Percentiles rank a stretch among this genome's conserved stretches.
Evolutionary conservation across 1,139 yeast species (phyloP).

Genomic region (Pichia norvegensis): DNA sequence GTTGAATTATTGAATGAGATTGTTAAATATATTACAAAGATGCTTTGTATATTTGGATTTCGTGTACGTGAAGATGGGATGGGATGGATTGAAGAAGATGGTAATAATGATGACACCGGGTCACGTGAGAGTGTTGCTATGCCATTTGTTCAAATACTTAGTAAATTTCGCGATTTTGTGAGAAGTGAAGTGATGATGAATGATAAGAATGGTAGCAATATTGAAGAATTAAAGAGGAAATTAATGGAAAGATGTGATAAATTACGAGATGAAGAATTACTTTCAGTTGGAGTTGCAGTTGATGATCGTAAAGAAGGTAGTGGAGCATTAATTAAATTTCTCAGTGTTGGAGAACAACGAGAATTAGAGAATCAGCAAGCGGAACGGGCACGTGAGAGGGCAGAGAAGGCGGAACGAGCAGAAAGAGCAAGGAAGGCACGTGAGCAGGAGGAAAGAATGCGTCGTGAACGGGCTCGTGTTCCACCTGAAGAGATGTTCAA

Average conservation of each 20-base stretch:
- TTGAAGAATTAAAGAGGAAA: constrained; percentile 32
- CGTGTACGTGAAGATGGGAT: constrained; percentile 57
- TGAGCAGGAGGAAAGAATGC: constrained; percentile 47
- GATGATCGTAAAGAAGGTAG: constrained; percentile 80
- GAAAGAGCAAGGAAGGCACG: constrained; percentile 59
- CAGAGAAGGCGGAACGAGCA: constrained; percentile 29
- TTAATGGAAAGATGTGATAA: constrained; percentile 48
- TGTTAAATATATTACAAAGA: constrained; percentile 63
- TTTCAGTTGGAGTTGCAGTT: constrained; percentile 69
- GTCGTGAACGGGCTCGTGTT: constrained; percentile 19
- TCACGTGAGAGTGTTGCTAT: constrained; percentile 55
- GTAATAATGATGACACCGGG: not conserved
- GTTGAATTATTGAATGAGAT: constrained; percentile 61
- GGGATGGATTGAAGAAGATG: constrained; percentile 53
- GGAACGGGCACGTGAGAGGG: constrained; percentile 41
- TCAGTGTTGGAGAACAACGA: constrained; percentile 58
- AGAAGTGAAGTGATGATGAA: constrained; percentile 64
- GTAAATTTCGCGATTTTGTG: constrained; percentile 74
- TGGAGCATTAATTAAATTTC: constrained; percentile 73
- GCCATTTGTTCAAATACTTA: constrained; percentile 73
- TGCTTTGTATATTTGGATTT: constrained; percentile 69
- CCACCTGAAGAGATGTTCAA: constrained; percentile 69
- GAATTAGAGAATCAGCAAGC: constrained; percentile 57
- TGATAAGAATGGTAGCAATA: too few relatives aligned
- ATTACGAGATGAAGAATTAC: constrained; percentile 55